These are phyloP conservation scores for Fusarium tupiense DNA, from an alignment of 2,329 filamentous ascomycete species.

Conservation along the genomic window DNA sequence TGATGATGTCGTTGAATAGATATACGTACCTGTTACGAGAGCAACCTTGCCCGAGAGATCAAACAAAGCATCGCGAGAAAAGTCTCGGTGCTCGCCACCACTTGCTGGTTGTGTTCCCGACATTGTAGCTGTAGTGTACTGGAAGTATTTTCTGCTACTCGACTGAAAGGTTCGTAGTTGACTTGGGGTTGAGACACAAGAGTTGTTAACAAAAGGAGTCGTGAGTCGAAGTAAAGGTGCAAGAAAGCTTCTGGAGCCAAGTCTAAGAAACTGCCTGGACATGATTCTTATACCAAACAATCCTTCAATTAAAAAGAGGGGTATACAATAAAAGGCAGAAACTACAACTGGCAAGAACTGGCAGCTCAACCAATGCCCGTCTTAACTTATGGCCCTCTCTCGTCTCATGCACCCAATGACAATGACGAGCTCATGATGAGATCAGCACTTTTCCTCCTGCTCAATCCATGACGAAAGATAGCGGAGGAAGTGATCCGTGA, in stretches of 20 bases:
- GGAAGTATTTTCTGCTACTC: background rate
- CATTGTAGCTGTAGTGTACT: slow-evolving; percentile 17
- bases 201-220: background rate
- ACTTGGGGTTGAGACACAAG: background rate
- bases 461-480: slow-evolving; percentile 34
- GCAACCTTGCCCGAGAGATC: slow-evolving; percentile 55
- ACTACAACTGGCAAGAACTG: background rate
- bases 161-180: slow-evolving; percentile 12
- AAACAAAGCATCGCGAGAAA: slow-evolving; percentile 53
- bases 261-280: slow-evolving; percentile 11
- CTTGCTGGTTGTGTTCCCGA: slow-evolving; percentile 30
- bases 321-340: background rate
- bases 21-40: slow-evolving; percentile 54
- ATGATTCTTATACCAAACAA: slow-evolving; percentile 22
- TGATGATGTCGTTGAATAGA: background rate
- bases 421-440: slow-evolving; percentile 21
- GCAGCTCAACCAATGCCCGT: slow-evolving; percentile 13
- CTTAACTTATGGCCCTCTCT: slow-evolving; percentile 16
- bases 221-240: slow-evolving; percentile 2
- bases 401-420: slow-evolving; percentile 14
- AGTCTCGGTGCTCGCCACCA: slow-evolving; percentile 40
- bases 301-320: background rate
- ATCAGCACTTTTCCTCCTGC: background rate
- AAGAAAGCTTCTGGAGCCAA: slow-evolving; percentile 8
- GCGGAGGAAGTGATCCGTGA: slow-evolving; percentile 33